Evolutionary conservation across 768 basidiomycete species (phyloP).

Genomic region (Boletus pseudo-olivaceus): DNA sequence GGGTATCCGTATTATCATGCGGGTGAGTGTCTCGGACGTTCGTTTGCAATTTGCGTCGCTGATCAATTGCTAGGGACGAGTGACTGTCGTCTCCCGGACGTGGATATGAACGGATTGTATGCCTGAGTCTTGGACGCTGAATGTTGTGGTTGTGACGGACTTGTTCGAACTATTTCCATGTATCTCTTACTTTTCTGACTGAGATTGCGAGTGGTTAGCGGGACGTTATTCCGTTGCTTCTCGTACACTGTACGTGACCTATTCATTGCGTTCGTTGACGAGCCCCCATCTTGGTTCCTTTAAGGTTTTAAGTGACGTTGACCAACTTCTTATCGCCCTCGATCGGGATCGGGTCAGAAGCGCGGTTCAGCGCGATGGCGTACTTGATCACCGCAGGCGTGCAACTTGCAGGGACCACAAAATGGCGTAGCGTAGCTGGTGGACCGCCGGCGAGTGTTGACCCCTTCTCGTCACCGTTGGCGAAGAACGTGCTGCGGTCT

Average conservation of each 20-base stretch:
- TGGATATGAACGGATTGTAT: conserved; percentile 22
- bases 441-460: background rate
- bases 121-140: conserved; percentile 6
- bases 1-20: conserved; percentile 13
- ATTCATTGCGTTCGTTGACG: background rate
- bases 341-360: conserved; percentile 20
- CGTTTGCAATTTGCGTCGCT: background rate
- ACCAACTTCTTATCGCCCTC: conserved; percentile 6
- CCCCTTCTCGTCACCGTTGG: background rate
- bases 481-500: background rate
- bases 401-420: background rate
- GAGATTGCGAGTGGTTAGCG: background rate
- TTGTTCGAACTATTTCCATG: background rate
- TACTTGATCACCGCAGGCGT: conserved; percentile 1
- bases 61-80: conserved; percentile 20
- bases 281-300: background rate
- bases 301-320: background rate
- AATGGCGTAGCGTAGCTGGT: background rate
- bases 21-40: conserved; percentile 14
- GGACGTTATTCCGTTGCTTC: background rate
- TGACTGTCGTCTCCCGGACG: conserved; percentile 16
- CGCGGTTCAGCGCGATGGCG: conserved; percentile 2
- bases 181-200: background rate
- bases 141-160: too few relatives aligned
- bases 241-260: background rate